Percentiles rank a stretch among this genome's conserved stretches.
These are phyloP conservation scores for Huntiella decipiens DNA, from an alignment of 2,329 filamentous ascomycete genomes.

Conservation along the genomic window DNA sequence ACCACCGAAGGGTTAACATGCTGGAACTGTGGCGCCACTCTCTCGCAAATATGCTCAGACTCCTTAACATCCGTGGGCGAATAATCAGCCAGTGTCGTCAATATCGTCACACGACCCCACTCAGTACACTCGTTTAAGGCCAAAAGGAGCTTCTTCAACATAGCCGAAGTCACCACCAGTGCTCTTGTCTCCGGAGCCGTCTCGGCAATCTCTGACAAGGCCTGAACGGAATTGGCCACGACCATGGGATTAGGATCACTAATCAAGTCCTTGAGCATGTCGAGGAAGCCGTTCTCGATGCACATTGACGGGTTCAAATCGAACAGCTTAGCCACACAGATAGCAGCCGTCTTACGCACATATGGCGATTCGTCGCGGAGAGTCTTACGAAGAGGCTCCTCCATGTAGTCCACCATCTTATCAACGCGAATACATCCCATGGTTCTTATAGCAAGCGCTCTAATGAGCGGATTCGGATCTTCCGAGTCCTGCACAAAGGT, in stretches of 20 bases:
- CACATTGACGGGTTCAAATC: slow-evolving; percentile 85
- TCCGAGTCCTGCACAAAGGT: slow-evolving; percentile 98
- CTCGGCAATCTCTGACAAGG: slow-evolving; percentile 78
- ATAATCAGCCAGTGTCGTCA: slow-evolving; percentile 80
- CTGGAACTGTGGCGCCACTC: slow-evolving; percentile 91
- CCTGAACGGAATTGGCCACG: slow-evolving; percentile 90
- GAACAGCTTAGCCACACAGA: slow-evolving; percentile 95
- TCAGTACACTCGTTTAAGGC: slow-evolving; percentile 96
- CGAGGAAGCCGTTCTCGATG: slow-evolving; percentile 89
- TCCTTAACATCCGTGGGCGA: slow-evolving; percentile 77
- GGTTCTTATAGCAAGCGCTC: slow-evolving; percentile 86
- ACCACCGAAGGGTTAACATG: slow-evolving; percentile 97
- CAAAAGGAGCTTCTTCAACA: slow-evolving; percentile 87
- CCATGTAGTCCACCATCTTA: slow-evolving; percentile 99
- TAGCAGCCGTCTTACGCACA: slow-evolving; percentile 91
- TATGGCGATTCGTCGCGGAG: slow-evolving; percentile 94
- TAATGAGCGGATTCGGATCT: slow-evolving; percentile 88
- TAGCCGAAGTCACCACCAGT: slow-evolving; percentile 61
- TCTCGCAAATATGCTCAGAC: slow-evolving; percentile 93
- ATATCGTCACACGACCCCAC: slow-evolving; percentile 89
- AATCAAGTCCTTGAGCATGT: slow-evolving; percentile 85
- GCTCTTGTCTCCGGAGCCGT: slow-evolving; percentile 79
- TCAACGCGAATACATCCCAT: slow-evolving; percentile 98
- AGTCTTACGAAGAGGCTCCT: slow-evolving; percentile 89
- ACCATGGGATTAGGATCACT: slow-evolving; percentile 98